Evolutionary conservation across 495 filamentous ascomycete species (phyloP), one percentile per base, ranked within the genome.

Genomic region (Podospora pseudocomata): DNA sequence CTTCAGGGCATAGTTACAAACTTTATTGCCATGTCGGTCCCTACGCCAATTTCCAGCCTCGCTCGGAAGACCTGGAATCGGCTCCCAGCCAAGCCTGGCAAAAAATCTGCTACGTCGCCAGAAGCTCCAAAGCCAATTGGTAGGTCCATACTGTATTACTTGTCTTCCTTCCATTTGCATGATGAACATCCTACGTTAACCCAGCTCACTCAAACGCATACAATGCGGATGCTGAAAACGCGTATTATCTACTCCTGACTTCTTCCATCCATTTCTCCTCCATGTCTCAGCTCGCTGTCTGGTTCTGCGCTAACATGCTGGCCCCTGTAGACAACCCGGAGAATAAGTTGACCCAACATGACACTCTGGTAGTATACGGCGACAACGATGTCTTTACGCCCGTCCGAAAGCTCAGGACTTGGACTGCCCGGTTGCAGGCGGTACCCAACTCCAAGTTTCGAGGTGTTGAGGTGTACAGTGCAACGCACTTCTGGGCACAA

Each of bases 401-500:
- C 9, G 82, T 81, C 16, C 86, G 79, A 63, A 93, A 88, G 76
- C 80, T 94, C 70, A 82, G 85, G 26, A 77, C 81, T 34, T 98
- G 95, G 95, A 86, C 84, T 26, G 80, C 83, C 60, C 86, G 83
- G 66, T 79, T 96, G 67, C 68, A 75, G 5, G 70, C 68, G 7
- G 72, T 70, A 0, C 75, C 75, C 15, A 76, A 71, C 28, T 80
- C 77, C 44, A 76, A 69, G 61, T 90, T 89, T 66, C 75, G 76
- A 5, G 81, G 77, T 65, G 79, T 83, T 32, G 87, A 91, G 72
- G 83, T 96, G 58, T 75, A 78, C 20, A 86, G 86, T 5, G 93
- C 90, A 9, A 92, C 90, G 3, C 93, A 97, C 78, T 96, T 97
- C 72, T 97, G 93, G 92, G 75, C 81, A 26, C 90, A 94, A 71